Conservation (phyloP, 2,329 filamentous ascomycete genomes). For the Stachybotrys echinatus region DNA sequence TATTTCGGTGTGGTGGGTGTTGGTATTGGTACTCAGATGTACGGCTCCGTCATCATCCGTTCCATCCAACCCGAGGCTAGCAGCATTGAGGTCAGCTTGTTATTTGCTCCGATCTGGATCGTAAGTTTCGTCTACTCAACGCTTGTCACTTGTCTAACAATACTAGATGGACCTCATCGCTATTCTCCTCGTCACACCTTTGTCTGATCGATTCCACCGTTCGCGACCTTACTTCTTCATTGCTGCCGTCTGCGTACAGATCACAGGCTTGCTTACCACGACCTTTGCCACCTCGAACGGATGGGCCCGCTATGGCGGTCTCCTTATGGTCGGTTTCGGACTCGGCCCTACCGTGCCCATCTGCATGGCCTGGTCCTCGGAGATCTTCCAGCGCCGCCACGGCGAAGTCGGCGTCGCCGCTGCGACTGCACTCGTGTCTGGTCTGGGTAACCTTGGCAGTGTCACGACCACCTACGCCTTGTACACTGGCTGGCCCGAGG, state of each 20-base stretch:
- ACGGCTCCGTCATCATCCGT: slow-evolving; percentile 80
- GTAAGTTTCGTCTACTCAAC: slow-evolving; percentile 40
- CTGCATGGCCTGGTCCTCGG: slow-evolving; percentile 89
- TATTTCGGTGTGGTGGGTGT: slow-evolving; percentile 94
- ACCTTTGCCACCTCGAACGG: slow-evolving; percentile 67
- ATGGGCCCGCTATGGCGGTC: slow-evolving; percentile 82
- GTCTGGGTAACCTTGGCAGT: slow-evolving; percentile 79
- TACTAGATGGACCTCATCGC: slow-evolving; percentile 77
- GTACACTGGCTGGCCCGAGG: slow-evolving; percentile 80
- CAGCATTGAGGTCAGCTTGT: slow-evolving; percentile 69
- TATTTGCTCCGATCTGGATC: slow-evolving; percentile 91
- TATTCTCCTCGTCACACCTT: slow-evolving; percentile 77
- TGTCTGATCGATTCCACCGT: slow-evolving; percentile 81
- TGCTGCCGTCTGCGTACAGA: slow-evolving; percentile 69
- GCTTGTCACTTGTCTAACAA: neutral
- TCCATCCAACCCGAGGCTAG: slow-evolving; percentile 70
- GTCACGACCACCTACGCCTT: slow-evolving; percentile 85
- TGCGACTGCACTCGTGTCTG: slow-evolving; percentile 78
- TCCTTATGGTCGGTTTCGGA: slow-evolving; percentile 87
- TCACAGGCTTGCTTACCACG: slow-evolving; percentile 71
- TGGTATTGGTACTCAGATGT: slow-evolving; percentile 83
- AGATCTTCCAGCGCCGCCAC: slow-evolving; percentile 85
- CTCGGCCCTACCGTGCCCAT: slow-evolving; percentile 87
- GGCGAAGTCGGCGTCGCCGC: slow-evolving; percentile 88
- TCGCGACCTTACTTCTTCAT: slow-evolving; percentile 79